Evolutionary conservation across 441 rosid genomes (phyloP).

Genomic region (Jatropha multifida): DNA sequence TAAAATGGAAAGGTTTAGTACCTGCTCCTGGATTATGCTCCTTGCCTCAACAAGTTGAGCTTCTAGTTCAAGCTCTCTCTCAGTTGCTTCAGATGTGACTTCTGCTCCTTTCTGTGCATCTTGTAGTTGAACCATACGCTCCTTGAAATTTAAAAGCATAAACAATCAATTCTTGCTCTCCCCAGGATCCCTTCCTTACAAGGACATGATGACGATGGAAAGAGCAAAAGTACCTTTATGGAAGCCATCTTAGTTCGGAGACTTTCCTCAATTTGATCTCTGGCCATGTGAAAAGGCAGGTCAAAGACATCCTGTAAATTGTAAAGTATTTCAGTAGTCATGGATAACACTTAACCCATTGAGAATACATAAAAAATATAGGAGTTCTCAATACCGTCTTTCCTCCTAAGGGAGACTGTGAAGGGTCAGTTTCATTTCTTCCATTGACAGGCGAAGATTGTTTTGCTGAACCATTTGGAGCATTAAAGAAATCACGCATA

Average conservation of each 20-base stretch:
- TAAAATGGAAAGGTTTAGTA: slow-evolving; percentile 22
- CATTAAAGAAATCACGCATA: slow-evolving; percentile 92
- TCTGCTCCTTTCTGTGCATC: slow-evolving; percentile 91
- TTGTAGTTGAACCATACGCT: slow-evolving; percentile 88
- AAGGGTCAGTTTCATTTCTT: slow-evolving; percentile 58
- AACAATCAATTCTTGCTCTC: neutral
- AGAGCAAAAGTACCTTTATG: slow-evolving; percentile 58
- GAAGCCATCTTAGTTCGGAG: slow-evolving; percentile 94
- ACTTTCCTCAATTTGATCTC: slow-evolving; percentile 98
- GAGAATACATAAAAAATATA: slow-evolving; percentile 9
- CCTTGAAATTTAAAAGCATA: slow-evolving; percentile 43
- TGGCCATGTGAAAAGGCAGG: slow-evolving; percentile 87
- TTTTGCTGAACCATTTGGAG: slow-evolving; percentile 75
- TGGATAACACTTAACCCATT: slow-evolving; percentile 4
- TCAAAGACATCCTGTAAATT: slow-evolving; percentile 85
- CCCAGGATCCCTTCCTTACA: neutral
- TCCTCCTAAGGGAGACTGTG: slow-evolving; percentile 90
- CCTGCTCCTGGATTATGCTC: slow-evolving; percentile 99
- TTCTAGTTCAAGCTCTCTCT: slow-evolving; percentile 99
- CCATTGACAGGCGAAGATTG: slow-evolving; percentile 65
- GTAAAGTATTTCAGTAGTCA: slow-evolving; percentile 12
- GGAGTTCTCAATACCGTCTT: slow-evolving; percentile 55
- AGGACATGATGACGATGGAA: neutral
- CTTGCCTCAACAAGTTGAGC: slow-evolving; percentile 99
- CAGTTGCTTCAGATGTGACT: slow-evolving; percentile 92